phyloP scores from a whole-genome alignment of 208 protist genomes.

The Acanthamoeba castellanii region DNA sequence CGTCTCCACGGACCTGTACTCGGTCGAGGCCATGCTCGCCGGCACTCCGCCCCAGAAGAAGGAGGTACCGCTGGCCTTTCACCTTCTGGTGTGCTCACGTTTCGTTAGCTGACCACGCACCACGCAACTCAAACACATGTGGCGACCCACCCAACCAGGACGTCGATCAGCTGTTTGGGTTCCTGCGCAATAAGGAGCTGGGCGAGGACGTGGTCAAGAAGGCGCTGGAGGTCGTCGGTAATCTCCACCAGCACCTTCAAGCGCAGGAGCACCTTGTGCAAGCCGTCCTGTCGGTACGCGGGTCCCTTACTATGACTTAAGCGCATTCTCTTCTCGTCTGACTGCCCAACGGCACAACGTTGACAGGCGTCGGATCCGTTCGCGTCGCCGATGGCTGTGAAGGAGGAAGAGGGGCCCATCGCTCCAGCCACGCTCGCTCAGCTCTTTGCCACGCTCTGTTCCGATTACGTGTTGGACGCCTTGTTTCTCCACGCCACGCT shows the following conservation, averaged over 20 bases:
- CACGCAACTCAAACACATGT: background rate
- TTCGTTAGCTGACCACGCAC: background rate
- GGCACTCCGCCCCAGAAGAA: background rate
- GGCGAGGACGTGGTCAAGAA: background rate
- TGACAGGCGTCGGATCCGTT: background rate
- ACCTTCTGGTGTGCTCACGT: background rate
- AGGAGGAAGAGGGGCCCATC: background rate
- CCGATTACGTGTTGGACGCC: conserved; percentile 11
- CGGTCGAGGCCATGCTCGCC: conserved; percentile 12
- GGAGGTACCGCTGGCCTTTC: background rate
- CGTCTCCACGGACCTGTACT: background rate
- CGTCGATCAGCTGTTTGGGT: conserved; percentile 1
- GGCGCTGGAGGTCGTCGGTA: background rate
- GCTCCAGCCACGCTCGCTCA: background rate
- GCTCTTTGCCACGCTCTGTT: background rate
- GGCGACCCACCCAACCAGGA: background rate
- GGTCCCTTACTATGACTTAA: too few species aligned
- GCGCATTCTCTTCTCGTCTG: background rate
- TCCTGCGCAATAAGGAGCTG: background rate
- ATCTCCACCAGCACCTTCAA: conserved; percentile 10
- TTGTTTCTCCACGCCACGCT: background rate
- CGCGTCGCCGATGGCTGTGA: background rate
- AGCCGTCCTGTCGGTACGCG: background rate
- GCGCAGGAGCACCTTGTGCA: background rate
- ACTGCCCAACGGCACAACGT: background rate